Percentiles rank a stretch among this genome's conserved stretches.
Conservation (phyloP, 2,329 filamentous ascomycete species). For the Aspergillus vadensis region DNA sequence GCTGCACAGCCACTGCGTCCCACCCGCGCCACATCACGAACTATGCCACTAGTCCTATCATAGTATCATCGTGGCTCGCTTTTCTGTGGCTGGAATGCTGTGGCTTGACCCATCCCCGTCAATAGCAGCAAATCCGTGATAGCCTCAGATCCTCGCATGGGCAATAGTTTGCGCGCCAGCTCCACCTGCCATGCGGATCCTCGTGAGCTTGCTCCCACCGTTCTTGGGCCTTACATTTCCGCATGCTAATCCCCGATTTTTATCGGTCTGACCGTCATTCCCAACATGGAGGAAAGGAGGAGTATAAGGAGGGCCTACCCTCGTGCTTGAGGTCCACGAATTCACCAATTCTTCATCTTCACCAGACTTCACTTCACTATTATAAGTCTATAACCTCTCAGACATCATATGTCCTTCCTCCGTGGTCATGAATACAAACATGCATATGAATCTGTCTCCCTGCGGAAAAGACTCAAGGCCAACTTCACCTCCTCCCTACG, state of each 20-base stretch:
- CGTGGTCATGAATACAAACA: slow-evolving; percentile 29
- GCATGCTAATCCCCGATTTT: slow-evolving; percentile 3
- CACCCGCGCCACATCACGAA: slow-evolving; percentile 10
- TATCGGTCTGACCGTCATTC: neutral
- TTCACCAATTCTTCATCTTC: neutral
- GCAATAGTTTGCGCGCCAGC: slow-evolving; percentile 10
- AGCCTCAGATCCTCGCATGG: slow-evolving; percentile 19
- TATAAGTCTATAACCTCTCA: too few relatives aligned
- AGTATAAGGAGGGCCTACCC: slow-evolving; percentile 5
- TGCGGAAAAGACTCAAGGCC: slow-evolving; percentile 35
- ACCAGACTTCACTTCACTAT: neutral
- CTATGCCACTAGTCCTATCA: slow-evolving; percentile 11
- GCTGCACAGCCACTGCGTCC: slow-evolving; percentile 20
- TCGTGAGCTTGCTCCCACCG: slow-evolving; percentile 17
- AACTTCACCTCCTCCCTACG: slow-evolving; percentile 30
- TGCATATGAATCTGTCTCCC: slow-evolving; percentile 22
- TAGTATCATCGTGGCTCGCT: slow-evolving; percentile 10
- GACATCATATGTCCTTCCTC: slow-evolving; percentile 24
- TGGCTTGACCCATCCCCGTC: slow-evolving; percentile 23
- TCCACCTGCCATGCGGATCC: slow-evolving; percentile 18
- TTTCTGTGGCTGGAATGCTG: slow-evolving; percentile 22
- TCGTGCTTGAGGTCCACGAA: neutral
- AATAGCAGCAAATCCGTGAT: slow-evolving; percentile 13
- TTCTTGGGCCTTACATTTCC: slow-evolving; percentile 14
- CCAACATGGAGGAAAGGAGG: neutral